phyloP scores from a whole-genome alignment of 768 basidiomycete species.

The Sporobolomyces roseus region DNA sequence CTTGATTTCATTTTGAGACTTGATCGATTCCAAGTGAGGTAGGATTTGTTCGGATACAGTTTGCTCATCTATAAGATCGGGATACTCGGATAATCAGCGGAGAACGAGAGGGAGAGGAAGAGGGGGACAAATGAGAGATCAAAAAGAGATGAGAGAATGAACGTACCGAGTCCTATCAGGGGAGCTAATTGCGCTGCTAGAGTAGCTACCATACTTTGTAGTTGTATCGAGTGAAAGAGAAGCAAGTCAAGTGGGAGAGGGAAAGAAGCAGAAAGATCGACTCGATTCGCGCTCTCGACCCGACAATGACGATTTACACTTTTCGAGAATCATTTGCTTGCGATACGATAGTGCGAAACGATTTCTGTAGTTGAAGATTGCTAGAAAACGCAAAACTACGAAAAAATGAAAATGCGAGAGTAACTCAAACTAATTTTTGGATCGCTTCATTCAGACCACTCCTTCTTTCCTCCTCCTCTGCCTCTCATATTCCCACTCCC shows the following conservation, averaged over 20 bases:
- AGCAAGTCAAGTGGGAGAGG: background rate
- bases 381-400: background rate
- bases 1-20: background rate
- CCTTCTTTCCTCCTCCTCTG: background rate
- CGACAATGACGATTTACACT: too few relatives aligned
- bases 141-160: too few relatives aligned
- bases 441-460: background rate
- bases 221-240: background rate
- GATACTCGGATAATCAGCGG: too few relatives aligned
- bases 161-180: conserved; percentile 32
- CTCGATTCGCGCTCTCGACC: too few relatives aligned
- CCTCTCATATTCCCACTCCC: background rate
- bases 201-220: background rate
- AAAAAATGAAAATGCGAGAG: background rate
- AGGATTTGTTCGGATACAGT: conserved; percentile 16
- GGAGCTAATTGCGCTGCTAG: conserved; percentile 13
- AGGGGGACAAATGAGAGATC: too few relatives aligned
- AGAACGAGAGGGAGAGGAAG: background rate
- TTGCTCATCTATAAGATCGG: background rate
- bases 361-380: too few relatives aligned
- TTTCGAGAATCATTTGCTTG: too few relatives aligned
- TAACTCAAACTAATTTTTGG: background rate
- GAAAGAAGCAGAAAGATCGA: background rate
- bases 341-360: too few relatives aligned
- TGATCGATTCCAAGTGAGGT: conserved; percentile 17